Evolutionary conservation across 306 rosid genomes (phyloP).

Genomic region (Castanea sativa): DNA sequence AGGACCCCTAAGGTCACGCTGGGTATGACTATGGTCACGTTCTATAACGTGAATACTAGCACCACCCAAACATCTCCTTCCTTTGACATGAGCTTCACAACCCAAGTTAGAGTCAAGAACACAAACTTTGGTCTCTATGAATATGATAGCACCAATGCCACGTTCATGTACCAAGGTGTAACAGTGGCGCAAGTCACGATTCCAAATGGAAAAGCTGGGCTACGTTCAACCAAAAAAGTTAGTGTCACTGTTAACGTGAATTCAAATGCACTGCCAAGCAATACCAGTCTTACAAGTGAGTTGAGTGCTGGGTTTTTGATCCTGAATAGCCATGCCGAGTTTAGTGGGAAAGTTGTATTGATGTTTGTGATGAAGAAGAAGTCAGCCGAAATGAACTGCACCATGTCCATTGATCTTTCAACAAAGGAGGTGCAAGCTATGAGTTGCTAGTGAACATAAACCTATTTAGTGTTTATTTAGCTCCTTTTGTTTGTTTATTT

Average conservation of each 20-base stretch:
- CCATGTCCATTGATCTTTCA: not conserved
- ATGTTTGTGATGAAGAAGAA: constrained; percentile 13
- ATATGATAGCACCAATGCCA: not conserved
- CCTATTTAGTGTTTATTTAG: too few relatives aligned
- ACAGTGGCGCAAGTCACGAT: not conserved
- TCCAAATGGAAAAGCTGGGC: not conserved
- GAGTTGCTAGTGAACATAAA: not conserved
- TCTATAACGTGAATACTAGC: not conserved
- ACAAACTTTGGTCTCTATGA: constrained; percentile 10
- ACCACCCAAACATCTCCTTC: not conserved
- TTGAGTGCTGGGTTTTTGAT: not conserved
- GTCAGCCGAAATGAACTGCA: constrained; percentile 1
- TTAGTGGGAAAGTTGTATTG: constrained; percentile 12
- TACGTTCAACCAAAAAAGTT: constrained; percentile 15
- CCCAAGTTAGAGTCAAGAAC: constrained; percentile 11
- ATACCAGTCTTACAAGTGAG: constrained; percentile 1
- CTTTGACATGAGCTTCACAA: constrained; percentile 5
- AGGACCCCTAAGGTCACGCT: constrained; percentile 17
- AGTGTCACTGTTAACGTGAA: not conserved
- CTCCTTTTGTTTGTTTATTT: not conserved
- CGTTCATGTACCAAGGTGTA: not conserved
- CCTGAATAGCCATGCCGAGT: not conserved
- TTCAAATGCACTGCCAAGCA: not conserved
- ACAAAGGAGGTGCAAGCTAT: not conserved
- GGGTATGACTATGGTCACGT: not conserved